Base-by-base conservation (phyloP, 1,284 basidiomycete species). In the Sparassis latifolia region DNA sequence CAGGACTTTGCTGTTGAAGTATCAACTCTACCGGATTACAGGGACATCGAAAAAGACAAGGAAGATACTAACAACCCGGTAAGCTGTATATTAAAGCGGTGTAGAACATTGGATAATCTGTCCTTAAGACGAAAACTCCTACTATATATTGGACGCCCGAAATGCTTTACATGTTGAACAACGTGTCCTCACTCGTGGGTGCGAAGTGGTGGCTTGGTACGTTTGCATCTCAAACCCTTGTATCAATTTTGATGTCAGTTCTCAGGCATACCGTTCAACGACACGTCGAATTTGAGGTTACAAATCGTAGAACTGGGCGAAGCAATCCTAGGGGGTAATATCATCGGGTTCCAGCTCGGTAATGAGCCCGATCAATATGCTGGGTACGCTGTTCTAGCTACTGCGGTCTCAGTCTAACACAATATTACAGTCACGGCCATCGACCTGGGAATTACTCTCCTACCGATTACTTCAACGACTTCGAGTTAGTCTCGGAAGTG, bases 301-400 rank as follows among this genome's bases (percentile, higher is more conserved):
- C 60, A 72, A 10, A 76, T 78, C 12, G 76, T 74, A 3, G 65
- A 73, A 45, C 68, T 65, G 37, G 74, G 73, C 2, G 70, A 78
- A 49, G 49, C 64, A 40, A 73, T 74, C 64, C 60, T 73, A 59
- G 61, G 78, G 57, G 58, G 65, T 43, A 67, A 69, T 48, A 62
- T 80, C 4, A 56, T 74, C 35, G 79, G 77, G 2, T 58, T 79
- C 33, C 73, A 74, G 50, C 63, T 69, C 4, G 77, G 75, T 1
- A 84, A 82, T 61, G 81, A 82, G 59, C 81, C 80, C 6, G 79
- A 82, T 62, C 66, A 80, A 59, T 80, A 73, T 49, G 62, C 61
- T 2, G 52, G 56, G 58, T 66, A 55, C 33, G 35, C 12, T 12
- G 7, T 6, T 37, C 12, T 37, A 37, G 35, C 35, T 7, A 7